phyloP scores from a whole-genome alignment of 108 stramenopile genomes.

The Discostella stelligeroides region DNA sequence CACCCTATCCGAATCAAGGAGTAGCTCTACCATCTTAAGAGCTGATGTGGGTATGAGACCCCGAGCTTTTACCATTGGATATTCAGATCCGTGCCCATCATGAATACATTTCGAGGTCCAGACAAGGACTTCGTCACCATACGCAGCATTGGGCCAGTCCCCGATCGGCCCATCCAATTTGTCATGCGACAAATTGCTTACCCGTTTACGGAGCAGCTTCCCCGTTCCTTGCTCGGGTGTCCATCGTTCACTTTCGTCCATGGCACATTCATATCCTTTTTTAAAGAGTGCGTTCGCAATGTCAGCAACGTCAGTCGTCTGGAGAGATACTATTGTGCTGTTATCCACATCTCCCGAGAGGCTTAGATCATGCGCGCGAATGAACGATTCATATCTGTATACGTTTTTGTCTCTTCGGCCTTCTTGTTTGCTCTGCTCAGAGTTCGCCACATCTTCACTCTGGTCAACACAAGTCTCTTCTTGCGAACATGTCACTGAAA shows the following conservation, averaged over 20 bases:
- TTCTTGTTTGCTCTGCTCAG: neutral
- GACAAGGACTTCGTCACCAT: slow-evolving; percentile 43
- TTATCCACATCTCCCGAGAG: slow-evolving; percentile 6
- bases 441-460: neutral
- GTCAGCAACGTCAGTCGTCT: slow-evolving; percentile 8
- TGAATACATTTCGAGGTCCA: slow-evolving; percentile 41
- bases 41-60: slow-evolving; percentile 44
- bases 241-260: slow-evolving; percentile 70
- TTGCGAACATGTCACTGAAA: slow-evolving; percentile 31
- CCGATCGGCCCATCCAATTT: slow-evolving; percentile 34
- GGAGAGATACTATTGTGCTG: slow-evolving; percentile 22
- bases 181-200: too few relatives aligned
- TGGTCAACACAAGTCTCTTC: neutral
- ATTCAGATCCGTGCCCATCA: slow-evolving; percentile 49
- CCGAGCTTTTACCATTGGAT: slow-evolving; percentile 49
- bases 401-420: slow-evolving; percentile 2
- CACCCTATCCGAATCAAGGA: slow-evolving; percentile 41
- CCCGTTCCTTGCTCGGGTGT: slow-evolving; percentile 57
- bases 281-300: slow-evolving; percentile 54
- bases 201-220: slow-evolving; percentile 37
- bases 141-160: slow-evolving; percentile 42
- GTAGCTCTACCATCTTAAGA: slow-evolving; percentile 30
- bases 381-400: slow-evolving; percentile 35
- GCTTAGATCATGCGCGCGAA: slow-evolving; percentile 48
- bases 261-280: slow-evolving; percentile 48